Conservation (phyloP, 768 basidiomycete species). For the Pleurotus platypus region DNA sequence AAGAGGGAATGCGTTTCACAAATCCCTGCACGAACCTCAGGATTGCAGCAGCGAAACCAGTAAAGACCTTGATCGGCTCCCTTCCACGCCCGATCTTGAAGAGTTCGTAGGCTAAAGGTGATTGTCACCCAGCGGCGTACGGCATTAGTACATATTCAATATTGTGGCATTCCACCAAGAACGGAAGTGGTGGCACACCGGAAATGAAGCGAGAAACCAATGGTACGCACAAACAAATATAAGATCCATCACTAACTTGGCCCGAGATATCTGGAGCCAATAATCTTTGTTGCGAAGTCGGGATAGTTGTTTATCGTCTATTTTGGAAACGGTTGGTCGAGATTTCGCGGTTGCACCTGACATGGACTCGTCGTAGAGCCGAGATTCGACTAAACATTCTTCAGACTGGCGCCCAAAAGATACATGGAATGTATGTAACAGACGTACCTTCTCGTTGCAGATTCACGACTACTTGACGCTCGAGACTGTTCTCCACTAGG, state of each 20-base stretch:
- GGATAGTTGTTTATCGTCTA: slow-evolving; percentile 68
- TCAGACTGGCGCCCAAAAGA: slow-evolving; percentile 5
- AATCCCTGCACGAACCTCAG: slow-evolving; percentile 53
- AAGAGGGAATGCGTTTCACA: not conserved
- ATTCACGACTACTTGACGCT: slow-evolving; percentile 64
- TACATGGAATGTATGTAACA: slow-evolving; percentile 1
- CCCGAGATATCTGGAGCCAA: slow-evolving; percentile 69
- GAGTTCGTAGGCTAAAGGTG: slow-evolving; percentile 66
- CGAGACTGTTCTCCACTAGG: slow-evolving; percentile 80
- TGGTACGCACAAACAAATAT: slow-evolving; percentile 74
- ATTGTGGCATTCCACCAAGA: slow-evolving; percentile 6
- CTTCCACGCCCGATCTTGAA: slow-evolving; percentile 64
- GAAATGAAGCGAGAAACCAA: not conserved
- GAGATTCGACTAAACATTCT: slow-evolving; percentile 55
- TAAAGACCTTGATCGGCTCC: slow-evolving; percentile 57
- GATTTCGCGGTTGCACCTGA: slow-evolving; percentile 67
- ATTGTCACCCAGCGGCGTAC: slow-evolving; percentile 9
- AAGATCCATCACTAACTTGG: slow-evolving; percentile 79
- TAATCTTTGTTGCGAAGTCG: slow-evolving; percentile 68
- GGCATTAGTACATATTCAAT: slow-evolving; percentile 13
- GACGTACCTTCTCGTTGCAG: slow-evolving; percentile 59
- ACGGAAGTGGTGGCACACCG: slow-evolving; percentile 5
- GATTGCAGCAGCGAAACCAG: slow-evolving; percentile 67
- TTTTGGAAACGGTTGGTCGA: slow-evolving; percentile 49
- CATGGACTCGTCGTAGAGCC: slow-evolving; percentile 74